Percentiles rank a stretch among this genome's conserved stretches.
Evolutionary conservation across 2,329 filamentous ascomycete species (phyloP).

Genomic region (Pseudogymnoascus sp.): DNA sequence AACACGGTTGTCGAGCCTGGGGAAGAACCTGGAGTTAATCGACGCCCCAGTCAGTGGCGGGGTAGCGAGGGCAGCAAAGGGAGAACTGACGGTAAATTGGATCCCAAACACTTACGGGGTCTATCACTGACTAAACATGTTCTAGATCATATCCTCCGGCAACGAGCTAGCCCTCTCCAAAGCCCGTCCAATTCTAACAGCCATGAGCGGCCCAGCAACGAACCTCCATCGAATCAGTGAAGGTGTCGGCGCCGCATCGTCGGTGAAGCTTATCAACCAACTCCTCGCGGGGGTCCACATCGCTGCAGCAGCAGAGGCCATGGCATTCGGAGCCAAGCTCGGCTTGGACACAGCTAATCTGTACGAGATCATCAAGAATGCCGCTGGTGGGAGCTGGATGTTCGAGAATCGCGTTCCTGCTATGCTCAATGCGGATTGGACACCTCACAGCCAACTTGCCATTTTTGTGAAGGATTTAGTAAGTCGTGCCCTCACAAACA

Average conservation of each 20-base stretch:
- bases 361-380: constrained; percentile 40
- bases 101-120: no score
- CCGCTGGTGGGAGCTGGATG: constrained; percentile 34
- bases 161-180: constrained; percentile 20
- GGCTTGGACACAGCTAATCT: constrained; percentile 45
- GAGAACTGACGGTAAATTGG: constrained; percentile 30
- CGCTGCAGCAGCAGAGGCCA: constrained; percentile 47
- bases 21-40: constrained; percentile 58
- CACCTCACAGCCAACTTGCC: constrained; percentile 30
- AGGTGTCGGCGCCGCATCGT: constrained; percentile 49
- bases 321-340: constrained; percentile 48
- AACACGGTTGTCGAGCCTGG: constrained; percentile 45
- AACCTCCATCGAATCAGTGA: constrained; percentile 48
- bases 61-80: constrained; percentile 42
- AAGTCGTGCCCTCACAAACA: background rate
- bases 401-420: constrained; percentile 33
- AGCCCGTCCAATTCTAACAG: constrained; percentile 25
- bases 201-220: constrained; percentile 28
- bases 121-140: background rate
- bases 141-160: constrained; percentile 32
- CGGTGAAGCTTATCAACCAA: constrained; percentile 55
- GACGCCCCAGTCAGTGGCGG: constrained; percentile 67
- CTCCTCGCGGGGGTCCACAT: constrained; percentile 54
- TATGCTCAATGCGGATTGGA: constrained; percentile 32
- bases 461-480: constrained; percentile 27